Base-by-base conservation (phyloP, 1,284 basidiomycete species). In the Testicularia cyperi region DNA sequence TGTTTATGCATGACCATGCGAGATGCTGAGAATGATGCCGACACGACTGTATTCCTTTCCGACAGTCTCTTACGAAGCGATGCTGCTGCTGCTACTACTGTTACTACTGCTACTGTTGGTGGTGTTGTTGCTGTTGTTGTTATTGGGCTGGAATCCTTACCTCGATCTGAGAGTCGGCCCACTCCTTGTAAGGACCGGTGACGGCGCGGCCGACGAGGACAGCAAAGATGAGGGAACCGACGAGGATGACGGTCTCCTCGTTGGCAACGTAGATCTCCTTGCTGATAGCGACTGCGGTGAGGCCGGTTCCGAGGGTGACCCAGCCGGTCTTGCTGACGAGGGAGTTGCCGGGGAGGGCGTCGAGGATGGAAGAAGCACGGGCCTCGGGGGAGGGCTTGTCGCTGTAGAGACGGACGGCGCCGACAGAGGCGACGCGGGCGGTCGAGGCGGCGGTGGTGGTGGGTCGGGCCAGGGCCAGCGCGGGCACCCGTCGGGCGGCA, bases 251-350 rank as follows among this genome's bases (percentile, higher is more conserved):
- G 9, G 74, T 71, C 64, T 77, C 74, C 80, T 96, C 92, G 79
- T 96, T 96, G 75, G 94, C 85, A 53, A 98, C 94, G 78, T 96
- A 97, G 47, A 97, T 85, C 81, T 98, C 94, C 78, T 92, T 88
- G 28, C 91, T 95, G 80, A 97, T 92, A 76, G 92, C 92, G 16
- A 91, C 85, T 21, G 92, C 94, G 54, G 87, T 81, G 55, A 91
- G 82, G 77, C 90, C 92, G 28, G 90, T 89, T 73, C 91, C 90
- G 57, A 96, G 85, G 74, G 95, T 82, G 74, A 92, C 86, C 60
- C 88, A 86, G 62, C 91, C 90, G 8, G 78, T 94, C 83, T 97
- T 97, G 78, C 91, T 90, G 81, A 94, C 83, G 78, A 96, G 83
- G 28, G 88, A 88, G 64, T 88, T 88, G 42, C 90, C 91, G 38